These are phyloP conservation scores for Hydrangea macrophylla DNA, from an alignment of 148 eudicot species.

Conservation along the genomic window DNA sequence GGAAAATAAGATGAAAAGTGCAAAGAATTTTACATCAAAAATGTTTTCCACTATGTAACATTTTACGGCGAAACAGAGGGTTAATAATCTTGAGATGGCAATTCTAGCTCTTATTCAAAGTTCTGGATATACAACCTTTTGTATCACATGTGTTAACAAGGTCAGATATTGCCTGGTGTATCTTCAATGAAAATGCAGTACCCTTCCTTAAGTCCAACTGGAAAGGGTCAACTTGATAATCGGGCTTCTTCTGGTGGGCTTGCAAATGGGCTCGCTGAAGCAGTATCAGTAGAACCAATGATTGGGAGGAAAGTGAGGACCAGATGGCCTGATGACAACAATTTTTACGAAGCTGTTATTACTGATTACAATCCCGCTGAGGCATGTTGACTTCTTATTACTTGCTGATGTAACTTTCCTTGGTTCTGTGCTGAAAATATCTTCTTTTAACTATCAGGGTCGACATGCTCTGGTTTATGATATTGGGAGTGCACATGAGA, in stretches of 20 bases:
- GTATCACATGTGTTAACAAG: constrained; percentile 11
- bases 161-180: constrained; percentile 31
- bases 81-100: neutral
- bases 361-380: constrained; percentile 43
- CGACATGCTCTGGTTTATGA: constrained; percentile 57
- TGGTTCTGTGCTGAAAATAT: neutral
- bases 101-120: neutral
- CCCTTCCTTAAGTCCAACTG: constrained; percentile 36
- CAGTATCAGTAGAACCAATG: constrained; percentile 35
- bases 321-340: constrained; percentile 75
- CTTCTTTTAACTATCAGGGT: constrained; percentile 30
- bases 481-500: constrained; percentile 42
- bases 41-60: too few relatives aligned
- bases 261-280: constrained; percentile 38
- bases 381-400: constrained; percentile 25
- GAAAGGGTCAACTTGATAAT: constrained; percentile 46
- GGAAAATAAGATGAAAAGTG: too few relatives aligned
- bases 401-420: constrained; percentile 1
- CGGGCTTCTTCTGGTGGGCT: constrained; percentile 34
- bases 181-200: constrained; percentile 37
- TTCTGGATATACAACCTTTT: neutral
- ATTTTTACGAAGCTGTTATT: constrained; percentile 59
- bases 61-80: too few relatives aligned
- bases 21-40: too few relatives aligned
- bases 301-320: constrained; percentile 66